Evolutionary conservation across 2,329 filamentous ascomycete genomes (phyloP), one percentile per base, ranked within the genome.

Genomic region (Colletotrichum lindemuthianum): DNA sequence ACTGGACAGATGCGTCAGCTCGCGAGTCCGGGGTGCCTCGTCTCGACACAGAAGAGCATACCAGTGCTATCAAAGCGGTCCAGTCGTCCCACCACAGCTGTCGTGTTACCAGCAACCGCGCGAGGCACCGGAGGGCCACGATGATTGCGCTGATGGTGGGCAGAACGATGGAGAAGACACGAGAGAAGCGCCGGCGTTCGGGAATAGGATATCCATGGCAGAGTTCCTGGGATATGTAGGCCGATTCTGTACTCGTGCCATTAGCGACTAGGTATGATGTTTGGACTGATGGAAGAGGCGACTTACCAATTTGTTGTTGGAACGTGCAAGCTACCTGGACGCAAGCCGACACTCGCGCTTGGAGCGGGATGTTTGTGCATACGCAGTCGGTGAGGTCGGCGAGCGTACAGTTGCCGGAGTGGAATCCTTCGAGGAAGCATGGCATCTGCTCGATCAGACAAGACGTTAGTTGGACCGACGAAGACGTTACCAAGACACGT

Each of bases 21-120:
- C 0, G 15, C 9, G 8, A 4, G 2, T 12, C 6, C 6, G 2
- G 2, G 15, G 13, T 1, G 13, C 32, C 37, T n/a, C 5, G 7
- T 2, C 6, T 36, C 8, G 3, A 5, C 24, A 7, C 24, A 3
- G 13, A 4, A 1, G 8, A 3, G 11, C 65, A 8, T 32, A 67
- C 66, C 39, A 56, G 43, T 2, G 63, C 63, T 6, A 56, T 24
- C 59, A 63, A 24, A 3, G 63, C 64, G 3, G 50, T 60, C 55
- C 59, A 57, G 8, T 67, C 66, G 32, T 67, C 63, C 66, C 66
- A 66, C 66, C 66, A 67, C 5, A 66, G 43, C 9, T 36, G 33
- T 5, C 43, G 58, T 3, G 66, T 56, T 4, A 58, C 47, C 1
- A 40, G 41, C 11, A 57, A 33, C 33, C 66, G 50, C 2, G 63